These are phyloP conservation scores for Phialocephala sp. DNA, from an alignment of 2,329 filamentous ascomycete genomes.

Conservation along the genomic window DNA sequence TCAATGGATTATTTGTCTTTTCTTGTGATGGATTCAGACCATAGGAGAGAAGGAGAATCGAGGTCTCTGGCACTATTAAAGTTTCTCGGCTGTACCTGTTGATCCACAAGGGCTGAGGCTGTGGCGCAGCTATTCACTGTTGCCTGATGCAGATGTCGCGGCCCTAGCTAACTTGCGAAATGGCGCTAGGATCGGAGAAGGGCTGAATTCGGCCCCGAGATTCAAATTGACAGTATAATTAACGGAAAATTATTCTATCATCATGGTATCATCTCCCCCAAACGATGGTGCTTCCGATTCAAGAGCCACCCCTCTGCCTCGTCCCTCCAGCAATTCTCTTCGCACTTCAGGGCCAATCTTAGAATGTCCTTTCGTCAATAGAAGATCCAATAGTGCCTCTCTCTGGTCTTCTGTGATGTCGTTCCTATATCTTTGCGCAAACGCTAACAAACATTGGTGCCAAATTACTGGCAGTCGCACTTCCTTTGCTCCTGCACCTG, in stretches of 20 bases:
- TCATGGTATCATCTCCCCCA: conserved; percentile 92
- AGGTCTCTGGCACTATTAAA: background rate
- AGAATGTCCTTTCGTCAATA: conserved; percentile 83
- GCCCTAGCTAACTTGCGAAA: conserved; percentile 6
- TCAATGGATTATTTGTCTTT: background rate
- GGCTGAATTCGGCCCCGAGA: background rate
- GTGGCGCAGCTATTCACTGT: conserved; percentile 24
- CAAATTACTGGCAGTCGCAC: conserved; percentile 87
- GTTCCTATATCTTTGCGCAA: conserved; percentile 92
- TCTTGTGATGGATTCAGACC: background rate
- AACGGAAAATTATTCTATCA: conserved; percentile 56
- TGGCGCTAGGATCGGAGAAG: background rate
- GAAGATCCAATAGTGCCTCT: conserved; percentile 85
- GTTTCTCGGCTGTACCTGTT: conserved; percentile 13
- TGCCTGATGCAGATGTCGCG: conserved; percentile 19
- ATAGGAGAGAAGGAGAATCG: background rate
- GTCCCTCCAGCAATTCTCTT: conserved; percentile 84
- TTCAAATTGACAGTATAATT: conserved; percentile 13
- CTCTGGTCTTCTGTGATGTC: conserved; percentile 96
- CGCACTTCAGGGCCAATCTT: conserved; percentile 91
- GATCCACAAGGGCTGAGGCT: conserved; percentile 24
- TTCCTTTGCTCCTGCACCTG: conserved; percentile 53
- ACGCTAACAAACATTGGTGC: conserved; percentile 92
- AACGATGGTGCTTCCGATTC: conserved; percentile 61
- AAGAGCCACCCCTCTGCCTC: conserved; percentile 78